Conservation (phyloP, 306 rosid genomes). For the Quillaja saponaria region DNA sequence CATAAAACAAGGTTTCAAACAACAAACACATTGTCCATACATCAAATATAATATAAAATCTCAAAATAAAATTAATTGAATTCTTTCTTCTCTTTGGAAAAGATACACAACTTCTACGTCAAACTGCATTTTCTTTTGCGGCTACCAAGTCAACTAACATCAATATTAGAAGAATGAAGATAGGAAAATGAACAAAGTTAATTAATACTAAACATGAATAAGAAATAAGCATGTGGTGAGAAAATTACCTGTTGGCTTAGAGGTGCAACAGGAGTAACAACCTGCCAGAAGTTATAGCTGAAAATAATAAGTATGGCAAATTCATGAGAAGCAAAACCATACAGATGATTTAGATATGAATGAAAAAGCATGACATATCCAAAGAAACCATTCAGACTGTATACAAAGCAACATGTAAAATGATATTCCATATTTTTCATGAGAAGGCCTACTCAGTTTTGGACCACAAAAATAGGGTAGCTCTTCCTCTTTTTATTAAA, state of each 20-base stretch:
- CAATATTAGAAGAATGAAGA: no score
- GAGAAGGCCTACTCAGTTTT: no score
- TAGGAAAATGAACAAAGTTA: background rate
- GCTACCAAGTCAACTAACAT: no score
- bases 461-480: no score
- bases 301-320: no score
- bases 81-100: background rate
- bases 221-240: background rate
- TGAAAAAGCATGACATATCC: background rate
- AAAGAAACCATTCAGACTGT: no score
- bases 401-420: no score
- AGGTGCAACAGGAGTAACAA: constrained; percentile 98
- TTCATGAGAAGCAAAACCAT: background rate
- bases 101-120: background rate
- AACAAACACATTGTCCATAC: constrained; percentile 12
- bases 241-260: constrained; percentile 88
- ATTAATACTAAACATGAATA: no score
- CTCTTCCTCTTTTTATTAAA: no score
- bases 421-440: no score
- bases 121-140: no score
- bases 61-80: background rate
- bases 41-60: background rate
- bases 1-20: constrained; percentile 5
- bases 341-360: background rate
- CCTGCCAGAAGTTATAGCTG: constrained; percentile 51